A percentile compares a stretch with the other conserved stretches of the same genome.
These are phyloP conservation scores for Populus hybrid DNA, from an alignment of 441 rosid genomes.

Conservation along the genomic window DNA sequence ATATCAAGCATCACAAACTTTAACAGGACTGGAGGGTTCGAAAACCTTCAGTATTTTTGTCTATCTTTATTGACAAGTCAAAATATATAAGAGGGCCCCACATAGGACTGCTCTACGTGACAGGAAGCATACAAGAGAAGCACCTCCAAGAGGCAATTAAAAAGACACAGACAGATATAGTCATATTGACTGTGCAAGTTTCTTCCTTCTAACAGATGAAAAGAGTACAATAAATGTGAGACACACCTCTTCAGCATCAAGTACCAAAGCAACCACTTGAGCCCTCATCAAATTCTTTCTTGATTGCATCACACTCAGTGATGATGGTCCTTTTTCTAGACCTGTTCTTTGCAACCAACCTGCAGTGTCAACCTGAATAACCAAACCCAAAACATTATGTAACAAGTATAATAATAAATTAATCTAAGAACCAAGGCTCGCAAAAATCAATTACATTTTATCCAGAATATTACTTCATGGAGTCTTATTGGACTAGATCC, in stretches of 20 bases:
- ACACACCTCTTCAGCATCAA: slow-evolving; percentile 87
- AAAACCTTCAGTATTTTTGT: neutral
- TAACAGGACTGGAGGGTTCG: neutral
- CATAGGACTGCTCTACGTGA: neutral
- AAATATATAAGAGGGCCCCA: neutral
- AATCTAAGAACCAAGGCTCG: neutral
- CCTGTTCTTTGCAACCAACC: slow-evolving; percentile 95
- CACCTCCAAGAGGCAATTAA: neutral
- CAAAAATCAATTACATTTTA: neutral
- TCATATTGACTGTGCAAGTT: neutral
- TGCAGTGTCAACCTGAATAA: slow-evolving; percentile 84
- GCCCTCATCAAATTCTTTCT: slow-evolving; percentile 95
- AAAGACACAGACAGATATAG: neutral
- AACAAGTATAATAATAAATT: neutral
- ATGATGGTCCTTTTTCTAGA: slow-evolving; percentile 81
- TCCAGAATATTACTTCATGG: neutral
- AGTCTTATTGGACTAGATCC: neutral
- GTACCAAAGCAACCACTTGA: slow-evolving; percentile 87
- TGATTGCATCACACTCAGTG: slow-evolving; percentile 89
- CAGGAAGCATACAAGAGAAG: neutral
- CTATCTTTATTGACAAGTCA: neutral
- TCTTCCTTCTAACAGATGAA: neutral
- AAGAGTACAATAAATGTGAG: slow-evolving; percentile 3
- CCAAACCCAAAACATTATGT: neutral
- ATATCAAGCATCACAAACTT: neutral